Conservation (phyloP, 805 yeast genomes). For the Zygoascus bituminiphila region DNA sequence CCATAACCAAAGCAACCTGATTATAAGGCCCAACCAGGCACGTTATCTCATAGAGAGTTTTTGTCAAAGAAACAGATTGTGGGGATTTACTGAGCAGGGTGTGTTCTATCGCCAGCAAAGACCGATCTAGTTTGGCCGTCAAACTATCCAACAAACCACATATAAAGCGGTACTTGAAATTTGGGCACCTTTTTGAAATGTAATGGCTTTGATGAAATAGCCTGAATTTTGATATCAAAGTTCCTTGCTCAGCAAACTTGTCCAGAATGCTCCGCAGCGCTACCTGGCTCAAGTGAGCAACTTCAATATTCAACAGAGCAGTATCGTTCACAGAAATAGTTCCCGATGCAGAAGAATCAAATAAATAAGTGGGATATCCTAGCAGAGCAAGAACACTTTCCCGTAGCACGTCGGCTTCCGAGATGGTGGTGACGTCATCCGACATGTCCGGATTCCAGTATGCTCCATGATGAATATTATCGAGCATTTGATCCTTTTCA, state of each 20-base stretch:
- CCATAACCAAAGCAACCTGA: slow-evolving; percentile 4
- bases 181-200: slow-evolving; percentile 6
- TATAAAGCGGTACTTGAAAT: slow-evolving; percentile 8
- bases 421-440: not conserved
- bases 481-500: not conserved
- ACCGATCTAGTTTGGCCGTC: slow-evolving; percentile 2
- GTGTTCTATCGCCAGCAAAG: slow-evolving; percentile 7
- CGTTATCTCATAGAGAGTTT: not conserved
- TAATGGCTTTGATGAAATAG: slow-evolving; percentile 8
- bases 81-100: slow-evolving; percentile 1
- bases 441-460: slow-evolving; percentile 1
- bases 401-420: slow-evolving; percentile 14
- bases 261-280: slow-evolving; percentile 4
- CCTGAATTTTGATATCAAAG: slow-evolving; percentile 7
- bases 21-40: slow-evolving; percentile 5
- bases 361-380: slow-evolving; percentile 9
- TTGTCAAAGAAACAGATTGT: slow-evolving; percentile 4
- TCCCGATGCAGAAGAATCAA: not conserved
- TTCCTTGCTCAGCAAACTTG: slow-evolving; percentile 4
- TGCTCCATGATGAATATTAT: not conserved
- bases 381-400: slow-evolving; percentile 12
- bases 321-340: not conserved
- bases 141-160: slow-evolving; percentile 9
- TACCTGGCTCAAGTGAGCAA: slow-evolving; percentile 2
- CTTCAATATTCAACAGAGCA: not conserved